Percentiles rank a stretch among this genome's conserved stretches.
Conservation (phyloP, 768 basidiomycete species). For the Mycena rosella region DNA sequence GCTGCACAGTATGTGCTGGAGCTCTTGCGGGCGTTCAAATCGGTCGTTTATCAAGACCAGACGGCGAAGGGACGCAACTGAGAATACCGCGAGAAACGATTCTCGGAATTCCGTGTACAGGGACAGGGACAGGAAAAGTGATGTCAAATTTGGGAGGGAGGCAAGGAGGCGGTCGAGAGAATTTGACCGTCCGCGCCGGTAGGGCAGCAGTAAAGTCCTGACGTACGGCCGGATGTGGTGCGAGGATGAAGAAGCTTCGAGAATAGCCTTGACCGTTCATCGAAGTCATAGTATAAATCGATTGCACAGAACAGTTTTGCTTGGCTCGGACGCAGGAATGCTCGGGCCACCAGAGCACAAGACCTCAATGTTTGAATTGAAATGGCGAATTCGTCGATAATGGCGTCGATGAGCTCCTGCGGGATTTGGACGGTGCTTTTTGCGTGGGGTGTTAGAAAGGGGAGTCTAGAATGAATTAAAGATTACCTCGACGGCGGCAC, state of each 20-base stretch:
- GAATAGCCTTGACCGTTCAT: no score
- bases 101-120: not conserved
- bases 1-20: not conserved
- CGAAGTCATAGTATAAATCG: no score
- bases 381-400: slow-evolving; percentile 4
- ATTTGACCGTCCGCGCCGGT: not conserved
- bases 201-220: not conserved
- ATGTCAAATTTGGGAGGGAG: not conserved
- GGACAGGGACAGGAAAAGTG: not conserved
- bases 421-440: not conserved
- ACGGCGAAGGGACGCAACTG: not conserved
- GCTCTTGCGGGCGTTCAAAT: not conserved
- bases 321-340: slow-evolving; percentile 18
- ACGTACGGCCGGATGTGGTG: not conserved
- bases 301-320: not conserved
- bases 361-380: not conserved
- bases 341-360: slow-evolving; percentile 10
- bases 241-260: not conserved
- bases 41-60: not conserved
- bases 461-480: no score
- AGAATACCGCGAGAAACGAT: not conserved
- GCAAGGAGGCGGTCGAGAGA: slow-evolving; percentile 1
- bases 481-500: no score
- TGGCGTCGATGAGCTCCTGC: no score
- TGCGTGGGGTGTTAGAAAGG: no score